Percentiles rank a stretch among this genome's conserved stretches.
phyloP scores from a whole-genome alignment of 305 asterid species.

The Fraxinus velutina region DNA sequence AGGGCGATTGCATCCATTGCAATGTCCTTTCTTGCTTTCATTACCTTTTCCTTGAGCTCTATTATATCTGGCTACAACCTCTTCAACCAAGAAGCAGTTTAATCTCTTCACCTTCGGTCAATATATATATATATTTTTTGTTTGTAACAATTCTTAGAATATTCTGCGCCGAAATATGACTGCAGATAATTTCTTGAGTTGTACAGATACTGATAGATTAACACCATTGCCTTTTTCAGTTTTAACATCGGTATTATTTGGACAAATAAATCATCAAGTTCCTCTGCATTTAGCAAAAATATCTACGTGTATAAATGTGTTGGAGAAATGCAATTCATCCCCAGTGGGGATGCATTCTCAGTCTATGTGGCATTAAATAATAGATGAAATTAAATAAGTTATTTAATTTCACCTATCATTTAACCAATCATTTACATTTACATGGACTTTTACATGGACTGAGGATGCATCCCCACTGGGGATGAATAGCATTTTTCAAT shows the following conservation, averaged over 20 bases:
- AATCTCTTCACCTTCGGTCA: constrained; percentile 5
- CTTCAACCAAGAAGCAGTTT: constrained; percentile 27
- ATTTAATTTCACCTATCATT: no score
- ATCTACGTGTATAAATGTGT: background rate
- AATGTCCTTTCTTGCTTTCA: constrained; percentile 41
- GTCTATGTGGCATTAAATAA: no score
- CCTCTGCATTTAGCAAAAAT: background rate
- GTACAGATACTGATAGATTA: constrained; percentile 29
- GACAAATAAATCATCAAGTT: background rate
- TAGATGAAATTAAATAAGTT: no score
- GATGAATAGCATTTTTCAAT: no score
- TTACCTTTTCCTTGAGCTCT: constrained; percentile 41
- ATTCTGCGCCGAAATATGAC: background rate
- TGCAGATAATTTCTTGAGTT: constrained; percentile 19
- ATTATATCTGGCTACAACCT: constrained; percentile 44
- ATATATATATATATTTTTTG: background rate
- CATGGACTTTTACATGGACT: no score
- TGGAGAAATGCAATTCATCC: no score
- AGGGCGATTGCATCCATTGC: constrained; percentile 45
- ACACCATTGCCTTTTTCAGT: constrained; percentile 8
- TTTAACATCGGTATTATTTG: background rate
- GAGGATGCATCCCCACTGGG: no score
- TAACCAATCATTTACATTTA: no score
- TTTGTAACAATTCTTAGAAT: background rate
- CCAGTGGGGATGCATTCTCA: no score